These are phyloP conservation scores for Eimeria falciformis DNA, from an alignment of 169 alveolate species.

Conservation along the genomic window DNA sequence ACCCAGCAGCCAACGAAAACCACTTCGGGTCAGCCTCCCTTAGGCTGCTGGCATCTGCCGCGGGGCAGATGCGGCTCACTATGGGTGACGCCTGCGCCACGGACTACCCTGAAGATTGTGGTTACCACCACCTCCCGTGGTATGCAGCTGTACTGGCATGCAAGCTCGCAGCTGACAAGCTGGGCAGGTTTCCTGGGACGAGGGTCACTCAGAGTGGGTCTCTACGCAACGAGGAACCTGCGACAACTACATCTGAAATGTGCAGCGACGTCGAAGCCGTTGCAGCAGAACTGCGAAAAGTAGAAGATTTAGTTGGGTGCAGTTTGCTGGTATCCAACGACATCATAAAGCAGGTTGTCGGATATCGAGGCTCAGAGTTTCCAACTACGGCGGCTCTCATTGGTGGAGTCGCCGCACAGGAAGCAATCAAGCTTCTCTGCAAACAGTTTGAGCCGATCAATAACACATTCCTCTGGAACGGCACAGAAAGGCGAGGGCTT, in stretches of 20 bases:
- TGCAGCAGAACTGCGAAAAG: not conserved
- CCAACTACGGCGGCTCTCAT: slow-evolving; percentile 89
- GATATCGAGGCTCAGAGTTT: slow-evolving; percentile 85
- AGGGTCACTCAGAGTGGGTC: not conserved
- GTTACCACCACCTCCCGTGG: not conserved
- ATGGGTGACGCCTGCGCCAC: not conserved
- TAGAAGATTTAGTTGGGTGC: not conserved
- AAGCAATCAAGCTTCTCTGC: slow-evolving; percentile 90
- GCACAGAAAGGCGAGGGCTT: slow-evolving; percentile 81
- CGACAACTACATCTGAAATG: not conserved
- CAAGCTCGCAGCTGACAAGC: not conserved
- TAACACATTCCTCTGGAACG: slow-evolving; percentile 90
- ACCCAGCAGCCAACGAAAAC: not conserved
- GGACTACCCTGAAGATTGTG: not conserved
- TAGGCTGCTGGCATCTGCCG: not conserved
- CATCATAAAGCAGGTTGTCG: slow-evolving; percentile 83
- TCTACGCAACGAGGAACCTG: not conserved
- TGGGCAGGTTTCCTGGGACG: slow-evolving; percentile 5
- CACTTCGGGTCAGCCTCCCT: not conserved
- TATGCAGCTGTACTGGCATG: not conserved
- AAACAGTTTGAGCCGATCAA: slow-evolving; percentile 88
- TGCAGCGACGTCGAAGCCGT: not conserved
- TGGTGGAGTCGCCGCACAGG: slow-evolving; percentile 93
- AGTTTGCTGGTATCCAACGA: slow-evolving; percentile 71
- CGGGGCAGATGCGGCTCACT: not conserved